These are phyloP conservation scores for Nannochloris sp. DNA, from an alignment of 139 green algal species.

Conservation along the genomic window DNA sequence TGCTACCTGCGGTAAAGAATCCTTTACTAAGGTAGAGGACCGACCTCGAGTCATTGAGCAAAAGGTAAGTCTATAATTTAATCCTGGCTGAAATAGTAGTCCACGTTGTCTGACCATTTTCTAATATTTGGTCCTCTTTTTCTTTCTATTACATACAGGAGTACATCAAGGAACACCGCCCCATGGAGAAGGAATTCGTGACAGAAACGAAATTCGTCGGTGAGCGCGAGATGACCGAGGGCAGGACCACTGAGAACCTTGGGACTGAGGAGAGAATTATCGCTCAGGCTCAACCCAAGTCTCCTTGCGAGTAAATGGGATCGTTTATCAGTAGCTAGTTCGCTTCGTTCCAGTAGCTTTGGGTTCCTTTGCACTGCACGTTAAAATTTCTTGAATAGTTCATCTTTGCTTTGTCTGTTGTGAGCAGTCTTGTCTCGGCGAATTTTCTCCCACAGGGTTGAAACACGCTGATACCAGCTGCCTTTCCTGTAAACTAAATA, in stretches of 20 bases:
- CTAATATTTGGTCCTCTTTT: background rate
- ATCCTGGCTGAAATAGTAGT: too few relatives aligned
- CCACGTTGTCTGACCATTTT: too few relatives aligned
- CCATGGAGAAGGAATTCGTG: constrained; percentile 46
- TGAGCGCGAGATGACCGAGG: background rate
- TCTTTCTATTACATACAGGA: background rate
- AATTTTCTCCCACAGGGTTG: too few relatives aligned
- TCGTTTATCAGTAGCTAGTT: background rate
- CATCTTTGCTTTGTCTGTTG: too few relatives aligned
- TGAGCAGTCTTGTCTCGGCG: too few relatives aligned
- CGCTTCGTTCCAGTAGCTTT: background rate
- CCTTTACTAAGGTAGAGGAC: constrained; percentile 30
- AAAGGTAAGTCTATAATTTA: background rate
- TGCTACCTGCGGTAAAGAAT: constrained; percentile 4
- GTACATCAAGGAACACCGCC: constrained; percentile 28
- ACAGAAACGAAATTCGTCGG: background rate
- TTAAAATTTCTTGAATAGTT: too few relatives aligned
- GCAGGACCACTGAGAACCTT: background rate
- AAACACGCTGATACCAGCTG: too few relatives aligned
- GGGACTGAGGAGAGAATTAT: constrained; percentile 12
- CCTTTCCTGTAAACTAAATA: too few relatives aligned
- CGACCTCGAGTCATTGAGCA: constrained; percentile 25
- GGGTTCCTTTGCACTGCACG: too few relatives aligned
- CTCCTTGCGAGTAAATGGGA: constrained; percentile 12
- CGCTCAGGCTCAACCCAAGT: background rate